These are phyloP conservation scores for Fagus crenata DNA, from an alignment of 306 rosid species.

Conservation along the genomic window DNA sequence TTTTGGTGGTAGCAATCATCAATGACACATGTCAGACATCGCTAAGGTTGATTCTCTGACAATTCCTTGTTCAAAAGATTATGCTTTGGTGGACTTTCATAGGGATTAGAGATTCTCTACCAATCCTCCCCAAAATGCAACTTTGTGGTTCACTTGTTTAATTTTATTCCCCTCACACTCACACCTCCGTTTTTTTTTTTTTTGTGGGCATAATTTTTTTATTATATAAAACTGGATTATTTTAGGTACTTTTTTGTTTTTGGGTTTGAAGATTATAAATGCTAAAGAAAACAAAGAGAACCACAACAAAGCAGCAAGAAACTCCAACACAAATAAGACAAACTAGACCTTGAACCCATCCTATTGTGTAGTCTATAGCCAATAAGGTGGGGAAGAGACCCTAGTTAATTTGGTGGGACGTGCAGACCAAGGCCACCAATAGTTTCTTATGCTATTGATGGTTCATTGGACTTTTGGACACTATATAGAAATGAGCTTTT, in stretches of 20 bases:
- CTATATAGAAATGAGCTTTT: not conserved
- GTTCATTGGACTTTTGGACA: not conserved
- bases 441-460: not conserved
- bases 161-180: not conserved
- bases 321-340: slow-evolving; percentile 9
- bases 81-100: slow-evolving; percentile 33
- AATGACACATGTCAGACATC: slow-evolving; percentile 20
- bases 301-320: not conserved
- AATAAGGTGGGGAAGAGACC: not conserved
- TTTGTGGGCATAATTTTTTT: not conserved
- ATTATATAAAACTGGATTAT: no score
- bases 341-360: not conserved
- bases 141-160: slow-evolving; percentile 17
- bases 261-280: not conserved
- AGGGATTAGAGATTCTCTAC: slow-evolving; percentile 37
- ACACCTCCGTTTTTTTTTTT: not conserved
- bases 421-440: not conserved
- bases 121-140: slow-evolving; percentile 20
- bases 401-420: not conserved
- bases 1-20: slow-evolving; percentile 15
- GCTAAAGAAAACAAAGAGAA: slow-evolving; percentile 6
- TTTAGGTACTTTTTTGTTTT: not conserved
- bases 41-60: slow-evolving; percentile 36
- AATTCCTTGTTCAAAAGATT: slow-evolving; percentile 30
- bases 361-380: not conserved